Base-by-base conservation (phyloP, 2,329 filamentous ascomycete species). In the Neopestalotiopsis rosae region DNA sequence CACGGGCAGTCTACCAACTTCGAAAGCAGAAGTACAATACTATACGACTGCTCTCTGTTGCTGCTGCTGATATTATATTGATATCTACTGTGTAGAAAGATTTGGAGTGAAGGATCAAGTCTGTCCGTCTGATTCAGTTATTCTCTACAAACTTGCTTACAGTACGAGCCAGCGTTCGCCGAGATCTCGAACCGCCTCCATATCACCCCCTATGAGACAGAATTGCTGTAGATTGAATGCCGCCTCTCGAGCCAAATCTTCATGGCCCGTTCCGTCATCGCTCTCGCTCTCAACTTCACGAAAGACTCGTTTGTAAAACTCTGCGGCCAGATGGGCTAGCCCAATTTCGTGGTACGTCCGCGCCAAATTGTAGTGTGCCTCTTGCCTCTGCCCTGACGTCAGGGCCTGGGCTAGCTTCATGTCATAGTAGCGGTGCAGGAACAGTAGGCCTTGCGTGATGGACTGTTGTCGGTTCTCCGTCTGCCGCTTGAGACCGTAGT, bases 381-480 rank as follows among this genome's bases (percentile, higher is more conserved):
- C 94, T 76, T 94, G 92, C 63, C 85, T 81, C 74, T 91, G 78
- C 69, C 83, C 80, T 70, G 79, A 68, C 52, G 57, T 56, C 58
- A 71, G 67, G 2, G 72, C 61, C 42, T 79, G 77, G 9, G 75
- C 73, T 3, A 81, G 82, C 32, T 92, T 86, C 32, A 89, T 77
- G 2, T 89, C 85, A 72, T 92, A 91, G 80, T 97, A 97, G 45
- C 89, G 84, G 68, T 91, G 89, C 68, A 98, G 81, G 75, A 97
- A 98, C 0, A 91, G 85, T 65, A 98, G 87, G 0, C 94, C 96
- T 78, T 98, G 95, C 72, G 94, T 86, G 57, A 98, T 90, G 56
- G 94, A 89, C 76, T 93, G 95, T 77, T 98, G 95, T 1, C 96
- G 86, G 77, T 98, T 98, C 62, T 95, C 94, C 0, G 92, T 91